A percentile compares a stretch with the other conserved stretches of the same genome.
phyloP scores from a whole-genome alignment of 805 yeast species.

The Martiniozyma abietophila region DNA sequence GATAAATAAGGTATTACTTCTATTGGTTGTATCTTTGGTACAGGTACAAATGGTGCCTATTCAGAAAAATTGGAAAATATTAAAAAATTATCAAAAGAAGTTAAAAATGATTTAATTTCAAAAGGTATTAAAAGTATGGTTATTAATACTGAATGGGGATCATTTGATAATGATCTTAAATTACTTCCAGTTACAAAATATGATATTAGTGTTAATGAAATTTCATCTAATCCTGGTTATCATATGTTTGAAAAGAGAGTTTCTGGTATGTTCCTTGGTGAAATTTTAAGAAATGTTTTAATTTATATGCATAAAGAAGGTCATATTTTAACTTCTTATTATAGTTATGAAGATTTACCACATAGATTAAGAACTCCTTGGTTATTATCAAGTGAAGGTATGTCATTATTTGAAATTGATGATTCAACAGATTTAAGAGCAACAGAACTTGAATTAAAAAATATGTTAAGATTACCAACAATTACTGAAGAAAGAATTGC shows the following conservation, averaged over 20 bases:
- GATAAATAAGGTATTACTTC: slow-evolving; percentile 66
- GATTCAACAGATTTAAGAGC: slow-evolving; percentile 62
- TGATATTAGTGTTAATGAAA: slow-evolving; percentile 62
- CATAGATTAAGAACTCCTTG: slow-evolving; percentile 70
- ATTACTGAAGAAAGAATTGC: slow-evolving; percentile 61
- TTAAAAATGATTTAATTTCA: slow-evolving; percentile 28
- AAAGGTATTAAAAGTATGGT: slow-evolving; percentile 64
- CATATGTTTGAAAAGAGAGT: slow-evolving; percentile 92
- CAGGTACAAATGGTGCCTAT: slow-evolving; percentile 97
- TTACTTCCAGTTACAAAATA: slow-evolving; percentile 71
- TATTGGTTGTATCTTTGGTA: slow-evolving; percentile 89
- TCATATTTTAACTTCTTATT: slow-evolving; percentile 49
- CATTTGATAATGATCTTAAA: slow-evolving; percentile 77
- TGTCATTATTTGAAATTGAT: slow-evolving; percentile 81
- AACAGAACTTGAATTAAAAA: slow-evolving; percentile 59
- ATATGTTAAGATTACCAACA: slow-evolving; percentile 62
- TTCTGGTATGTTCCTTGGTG: slow-evolving; percentile 90
- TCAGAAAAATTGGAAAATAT: slow-evolving; percentile 68
- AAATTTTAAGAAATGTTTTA: slow-evolving; percentile 65
- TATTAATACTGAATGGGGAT: slow-evolving; percentile 96
- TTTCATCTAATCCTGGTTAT: slow-evolving; percentile 73
- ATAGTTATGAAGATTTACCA: slow-evolving; percentile 33
- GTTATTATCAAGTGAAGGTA: slow-evolving; percentile 71
- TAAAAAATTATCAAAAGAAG: slow-evolving; percentile 53
- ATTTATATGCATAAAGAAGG: slow-evolving; percentile 56